phyloP scores from a whole-genome alignment of 768 basidiomycete genomes.

The Suillus subaureus region DNA sequence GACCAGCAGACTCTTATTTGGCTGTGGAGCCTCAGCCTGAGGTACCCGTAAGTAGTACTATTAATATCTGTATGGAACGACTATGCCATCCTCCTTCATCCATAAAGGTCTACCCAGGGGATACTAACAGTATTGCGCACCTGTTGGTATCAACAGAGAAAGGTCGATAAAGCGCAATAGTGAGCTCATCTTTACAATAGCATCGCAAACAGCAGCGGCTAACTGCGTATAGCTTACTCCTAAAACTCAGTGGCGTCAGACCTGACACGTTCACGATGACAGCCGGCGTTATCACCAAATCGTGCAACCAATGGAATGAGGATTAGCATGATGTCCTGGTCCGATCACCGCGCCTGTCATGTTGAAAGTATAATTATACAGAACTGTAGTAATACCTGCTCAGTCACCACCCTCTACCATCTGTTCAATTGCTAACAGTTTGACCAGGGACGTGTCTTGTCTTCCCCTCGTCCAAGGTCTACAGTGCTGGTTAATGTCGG shows the following conservation, averaged over 20 bases:
- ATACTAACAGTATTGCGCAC: background rate
- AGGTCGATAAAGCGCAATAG: background rate
- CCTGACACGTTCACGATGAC: background rate
- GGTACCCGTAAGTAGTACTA: too few relatives aligned
- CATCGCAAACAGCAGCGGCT: background rate
- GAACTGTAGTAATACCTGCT: background rate
- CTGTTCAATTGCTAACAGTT: background rate
- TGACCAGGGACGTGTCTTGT: background rate
- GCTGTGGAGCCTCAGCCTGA: too few relatives aligned
- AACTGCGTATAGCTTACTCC: background rate
- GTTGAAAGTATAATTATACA: background rate
- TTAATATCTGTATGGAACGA: slow-evolving; percentile 30
- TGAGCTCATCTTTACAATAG: background rate
- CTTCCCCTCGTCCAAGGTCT: background rate
- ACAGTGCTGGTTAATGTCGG: background rate
- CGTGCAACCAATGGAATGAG: background rate
- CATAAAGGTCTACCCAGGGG: background rate
- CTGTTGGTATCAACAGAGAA: background rate
- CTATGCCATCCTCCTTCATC: background rate
- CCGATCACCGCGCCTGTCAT: background rate
- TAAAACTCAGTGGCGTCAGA: background rate
- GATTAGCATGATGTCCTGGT: background rate
- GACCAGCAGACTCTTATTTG: too few relatives aligned
- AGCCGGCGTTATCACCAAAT: background rate
- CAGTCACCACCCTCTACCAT: background rate